Base-by-base conservation (phyloP, 2,329 filamentous ascomycete genomes). In the Pseudogymnoascus sp. region DNA sequence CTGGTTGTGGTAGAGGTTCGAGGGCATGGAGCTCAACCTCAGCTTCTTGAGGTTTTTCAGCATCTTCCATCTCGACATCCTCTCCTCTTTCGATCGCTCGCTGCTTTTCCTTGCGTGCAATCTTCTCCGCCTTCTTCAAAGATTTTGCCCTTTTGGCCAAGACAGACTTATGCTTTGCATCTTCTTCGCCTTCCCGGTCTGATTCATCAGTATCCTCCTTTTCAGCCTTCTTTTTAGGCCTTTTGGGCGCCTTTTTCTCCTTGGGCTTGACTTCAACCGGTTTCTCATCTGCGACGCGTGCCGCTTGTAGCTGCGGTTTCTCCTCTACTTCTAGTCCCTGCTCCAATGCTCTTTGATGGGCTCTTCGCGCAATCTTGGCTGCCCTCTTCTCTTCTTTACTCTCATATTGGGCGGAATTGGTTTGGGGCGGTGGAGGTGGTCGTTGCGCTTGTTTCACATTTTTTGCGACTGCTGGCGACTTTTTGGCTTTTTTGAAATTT, bases 1-100 rank as follows among this genome's bases (percentile, higher is more conserved):
- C 81, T 10, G 90, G 92, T 67, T 96, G 92, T 6, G 92, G 92
- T 17, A 96, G 78, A 5, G 91, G 92, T 61, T 88, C 85, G 0
- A 97, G 78, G 21, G 90, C 90, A 71, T 92, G 86, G 2, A 86
- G 71, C 68, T 84, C 80, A 10, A 68, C 64, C 61, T 71, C 68
- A 67, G 71, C 57, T 65, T 69, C 60, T 65, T 66, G 67, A 21
- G 71, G 65, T 40, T 76, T 73, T 66, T 68, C 58, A 24, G 64
- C 58, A 41, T 68, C 24, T 64, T 64, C 15, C 13, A 69, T 67
- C 3, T 68, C 66, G 13, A 67, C 65, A n/a, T 70, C 71, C 0
- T 70, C 68, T 2, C 64, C 66, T 13, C 73, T 71, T 54, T 67
- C 66, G 31, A 75, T 72, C 0, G 70, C 66, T n/a, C 71, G 60